These are phyloP conservation scores for Luzula sylvatica DNA, from an alignment of 176 grass and related monocot genomes.

Conservation along the genomic window DNA sequence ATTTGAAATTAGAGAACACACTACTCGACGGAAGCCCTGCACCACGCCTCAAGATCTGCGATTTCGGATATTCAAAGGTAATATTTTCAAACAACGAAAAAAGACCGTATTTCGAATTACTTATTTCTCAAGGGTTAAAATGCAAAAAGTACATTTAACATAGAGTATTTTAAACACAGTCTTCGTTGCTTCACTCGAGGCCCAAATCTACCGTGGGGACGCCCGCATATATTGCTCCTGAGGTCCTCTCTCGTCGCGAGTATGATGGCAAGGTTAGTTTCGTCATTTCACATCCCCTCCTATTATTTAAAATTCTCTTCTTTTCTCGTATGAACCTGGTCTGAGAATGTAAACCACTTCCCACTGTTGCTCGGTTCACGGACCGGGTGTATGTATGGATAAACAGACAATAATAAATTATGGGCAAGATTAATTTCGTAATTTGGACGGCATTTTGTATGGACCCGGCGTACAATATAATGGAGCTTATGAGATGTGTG, in stretches of 20 bases:
- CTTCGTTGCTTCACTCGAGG: conserved; percentile 69
- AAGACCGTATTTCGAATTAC: neutral
- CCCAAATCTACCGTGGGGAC: conserved; percentile 82
- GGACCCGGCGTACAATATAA: too few relatives aligned
- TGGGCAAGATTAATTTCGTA: too few relatives aligned
- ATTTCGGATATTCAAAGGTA: conserved; percentile 88
- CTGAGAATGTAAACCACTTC: neutral
- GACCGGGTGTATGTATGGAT: neutral
- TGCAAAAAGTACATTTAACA: neutral
- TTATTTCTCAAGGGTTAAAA: neutral
- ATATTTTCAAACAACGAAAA: neutral
- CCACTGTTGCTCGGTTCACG: neutral
- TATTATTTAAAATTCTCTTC: neutral
- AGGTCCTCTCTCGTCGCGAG: conserved; percentile 49
- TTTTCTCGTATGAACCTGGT: neutral
- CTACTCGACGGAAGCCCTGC: conserved; percentile 49
- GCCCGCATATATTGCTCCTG: conserved; percentile 72
- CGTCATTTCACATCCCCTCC: neutral
- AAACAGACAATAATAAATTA: too few relatives aligned
- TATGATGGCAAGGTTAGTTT: conserved; percentile 65
- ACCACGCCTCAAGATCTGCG: conserved; percentile 67
- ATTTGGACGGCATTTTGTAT: neutral
- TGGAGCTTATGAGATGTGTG: too few relatives aligned
- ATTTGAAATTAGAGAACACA: conserved; percentile 84
- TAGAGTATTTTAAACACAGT: conserved; percentile 29